Base-by-base conservation (phyloP, 208 protist genomes). In the Leishmania amazonensis region DNA sequence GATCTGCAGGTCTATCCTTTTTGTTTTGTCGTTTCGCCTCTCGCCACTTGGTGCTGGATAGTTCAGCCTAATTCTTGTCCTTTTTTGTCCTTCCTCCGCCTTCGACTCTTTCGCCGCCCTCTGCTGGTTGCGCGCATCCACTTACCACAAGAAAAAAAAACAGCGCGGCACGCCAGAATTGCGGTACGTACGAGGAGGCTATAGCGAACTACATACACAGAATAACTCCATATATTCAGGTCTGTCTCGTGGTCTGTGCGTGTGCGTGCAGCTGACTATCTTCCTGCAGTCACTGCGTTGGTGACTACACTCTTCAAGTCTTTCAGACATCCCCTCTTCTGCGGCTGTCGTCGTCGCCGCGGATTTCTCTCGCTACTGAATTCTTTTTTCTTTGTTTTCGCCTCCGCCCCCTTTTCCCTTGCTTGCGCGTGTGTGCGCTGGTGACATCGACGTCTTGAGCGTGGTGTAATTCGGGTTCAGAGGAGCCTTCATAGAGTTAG, bases 1-100 rank as follows among this genome's bases (percentile, higher is more conserved):
- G 73, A 40, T 62, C 73, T n/a, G 19, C 73, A 76, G 73, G 73
- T 35, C 47, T 62, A 62, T 57, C 72, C 35, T 49, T 64, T 76
- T 58, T 40, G 7, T 58, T 76, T 76, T 54, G 73, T 60, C 51
- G 47, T 76, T 62, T 62, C 40, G 21, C 42, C 31, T 40, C 31
- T 76, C 9, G 21, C n/a, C 45, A 54, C 45, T 74, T 40, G 42
- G 45, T 35, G 42, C 38, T 74, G 40, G 45, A 51, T 51, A 74
- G 45, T 54, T n/a, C 73, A 45, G 73, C 51, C 47, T 58, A 42
- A 28, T 76, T 76, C 35, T 76, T 35, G 28, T n/a, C 40, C 68
- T 73, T 21, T 28, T 13, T 49, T 35, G 13, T 62, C 19, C 51
- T 8, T 21, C 47, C 2, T 75, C 51, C 45, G 21, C 28, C 17